Evolutionary conservation across 2,329 filamentous ascomycete species (phyloP).

Genomic region (Aspergillus unguis): DNA sequence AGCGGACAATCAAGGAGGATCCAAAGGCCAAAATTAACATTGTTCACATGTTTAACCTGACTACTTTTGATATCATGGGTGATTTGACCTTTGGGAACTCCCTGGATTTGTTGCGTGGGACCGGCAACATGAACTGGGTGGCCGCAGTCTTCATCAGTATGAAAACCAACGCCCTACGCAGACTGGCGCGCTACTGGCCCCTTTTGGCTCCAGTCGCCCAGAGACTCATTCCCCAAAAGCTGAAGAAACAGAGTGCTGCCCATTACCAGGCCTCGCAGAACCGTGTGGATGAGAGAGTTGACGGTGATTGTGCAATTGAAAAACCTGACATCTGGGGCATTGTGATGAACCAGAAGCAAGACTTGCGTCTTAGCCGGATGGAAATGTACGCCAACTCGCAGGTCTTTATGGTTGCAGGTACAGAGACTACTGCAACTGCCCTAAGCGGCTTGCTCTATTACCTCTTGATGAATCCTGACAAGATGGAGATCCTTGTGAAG

Average conservation of each 20-base stretch:
- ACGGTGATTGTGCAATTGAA: not conserved
- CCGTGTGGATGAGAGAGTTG: conserved; percentile 7
- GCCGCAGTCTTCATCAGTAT: conserved; percentile 9
- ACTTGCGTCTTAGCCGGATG: conserved; percentile 5
- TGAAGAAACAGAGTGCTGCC: conserved; percentile 3
- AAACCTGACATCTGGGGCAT: conserved; percentile 11
- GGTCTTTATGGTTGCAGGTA: conserved; percentile 45
- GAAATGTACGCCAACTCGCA: conserved; percentile 20
- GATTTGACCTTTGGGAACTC: conserved; percentile 18
- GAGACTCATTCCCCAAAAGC: conserved; percentile 1
- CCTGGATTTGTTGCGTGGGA: conserved; percentile 7
- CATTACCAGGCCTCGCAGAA: conserved; percentile 9
- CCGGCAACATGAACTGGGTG: conserved; percentile 10
- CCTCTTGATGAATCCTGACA: conserved; percentile 38
- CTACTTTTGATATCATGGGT: conserved; percentile 20
- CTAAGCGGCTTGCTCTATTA: conserved; percentile 42
- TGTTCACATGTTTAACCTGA: not conserved
- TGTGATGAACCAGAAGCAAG: conserved; percentile 12
- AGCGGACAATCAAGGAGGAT: not conserved
- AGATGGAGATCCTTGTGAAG: conserved; percentile 36
- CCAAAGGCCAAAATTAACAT: not conserved
- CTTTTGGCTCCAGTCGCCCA: not conserved
- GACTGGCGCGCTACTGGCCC: conserved; percentile 10
- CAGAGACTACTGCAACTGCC: conserved; percentile 52
- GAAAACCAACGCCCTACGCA: conserved; percentile 5